Percentiles rank a stretch among this genome's conserved stretches.
Evolutionary conservation across 108 stramenopile species (phyloP).

Genomic region (Cyclotella atomus): DNA sequence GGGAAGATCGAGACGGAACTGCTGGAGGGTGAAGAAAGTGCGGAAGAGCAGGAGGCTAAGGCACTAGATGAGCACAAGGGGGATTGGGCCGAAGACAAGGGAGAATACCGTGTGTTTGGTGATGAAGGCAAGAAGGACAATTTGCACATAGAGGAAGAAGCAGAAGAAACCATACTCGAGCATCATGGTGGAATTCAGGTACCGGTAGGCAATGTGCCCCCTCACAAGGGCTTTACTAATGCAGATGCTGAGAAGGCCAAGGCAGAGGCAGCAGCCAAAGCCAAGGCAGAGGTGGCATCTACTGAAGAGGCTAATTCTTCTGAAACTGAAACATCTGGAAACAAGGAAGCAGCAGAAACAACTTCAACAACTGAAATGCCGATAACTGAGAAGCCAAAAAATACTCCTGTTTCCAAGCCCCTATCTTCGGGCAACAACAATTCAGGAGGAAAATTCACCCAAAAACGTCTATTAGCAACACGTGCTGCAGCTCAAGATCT

Average conservation of each 20-base stretch:
- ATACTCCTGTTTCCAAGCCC: too few species aligned
- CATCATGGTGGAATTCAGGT: neutral
- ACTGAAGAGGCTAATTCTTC: neutral
- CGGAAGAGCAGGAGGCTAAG: conserved; percentile 7
- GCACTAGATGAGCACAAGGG: neutral
- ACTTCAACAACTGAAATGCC: too few species aligned
- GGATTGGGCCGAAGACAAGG: neutral
- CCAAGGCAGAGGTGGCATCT: neutral
- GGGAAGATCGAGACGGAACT: conserved; percentile 11
- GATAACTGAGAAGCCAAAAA: too few species aligned
- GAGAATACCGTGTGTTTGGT: neutral
- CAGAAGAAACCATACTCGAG: neutral
- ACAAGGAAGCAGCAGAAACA: neutral
- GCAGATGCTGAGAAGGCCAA: too few species aligned
- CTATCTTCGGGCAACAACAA: too few species aligned
- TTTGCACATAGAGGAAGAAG: neutral
- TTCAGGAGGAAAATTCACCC: conserved; percentile 11
- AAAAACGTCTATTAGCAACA: conserved; percentile 29
- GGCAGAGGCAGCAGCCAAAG: too few species aligned
- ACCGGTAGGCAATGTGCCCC: neutral
- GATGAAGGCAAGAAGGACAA: conserved; percentile 8
- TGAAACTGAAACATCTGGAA: neutral
- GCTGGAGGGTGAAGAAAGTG: neutral
- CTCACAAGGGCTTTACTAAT: too few species aligned
- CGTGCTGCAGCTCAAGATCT: conserved; percentile 23